Conservation (phyloP, 441 rosid genomes). For the Isatis lusitanica region DNA sequence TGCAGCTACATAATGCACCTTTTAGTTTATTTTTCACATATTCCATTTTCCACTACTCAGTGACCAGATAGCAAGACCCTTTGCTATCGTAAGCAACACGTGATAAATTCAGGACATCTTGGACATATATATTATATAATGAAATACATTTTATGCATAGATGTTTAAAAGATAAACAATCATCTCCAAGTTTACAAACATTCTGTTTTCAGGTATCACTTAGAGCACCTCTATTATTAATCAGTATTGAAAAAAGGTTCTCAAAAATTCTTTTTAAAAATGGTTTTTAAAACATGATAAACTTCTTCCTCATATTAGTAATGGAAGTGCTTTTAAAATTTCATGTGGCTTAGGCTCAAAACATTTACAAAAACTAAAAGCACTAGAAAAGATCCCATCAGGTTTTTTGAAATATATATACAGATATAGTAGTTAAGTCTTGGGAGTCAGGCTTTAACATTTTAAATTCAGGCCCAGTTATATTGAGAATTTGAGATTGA, state of each 20-base stretch:
- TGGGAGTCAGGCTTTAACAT: neutral
- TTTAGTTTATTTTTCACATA: neutral
- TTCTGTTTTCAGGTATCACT: no score
- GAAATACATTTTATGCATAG: no score
- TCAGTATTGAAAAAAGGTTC: no score
- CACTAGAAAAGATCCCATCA: neutral
- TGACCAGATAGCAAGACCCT: neutral
- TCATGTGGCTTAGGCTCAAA: no score
- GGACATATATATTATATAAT: neutral
- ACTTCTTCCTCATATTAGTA: no score
- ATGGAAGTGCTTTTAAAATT: no score
- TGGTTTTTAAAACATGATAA: no score
- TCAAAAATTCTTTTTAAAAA: no score
- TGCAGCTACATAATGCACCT: no score
- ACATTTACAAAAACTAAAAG: neutral
- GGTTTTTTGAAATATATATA: neutral
- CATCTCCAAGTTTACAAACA: no score
- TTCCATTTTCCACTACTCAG: neutral
- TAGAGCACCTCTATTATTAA: no score
- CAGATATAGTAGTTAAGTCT: neutral
- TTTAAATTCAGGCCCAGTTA: neutral
- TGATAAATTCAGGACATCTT: neutral
- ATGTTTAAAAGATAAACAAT: no score
- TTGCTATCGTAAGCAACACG: neutral
- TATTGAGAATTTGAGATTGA: neutral